phyloP scores from a whole-genome alignment of 306 rosid species.

The Pachyrhizus erosus region DNA sequence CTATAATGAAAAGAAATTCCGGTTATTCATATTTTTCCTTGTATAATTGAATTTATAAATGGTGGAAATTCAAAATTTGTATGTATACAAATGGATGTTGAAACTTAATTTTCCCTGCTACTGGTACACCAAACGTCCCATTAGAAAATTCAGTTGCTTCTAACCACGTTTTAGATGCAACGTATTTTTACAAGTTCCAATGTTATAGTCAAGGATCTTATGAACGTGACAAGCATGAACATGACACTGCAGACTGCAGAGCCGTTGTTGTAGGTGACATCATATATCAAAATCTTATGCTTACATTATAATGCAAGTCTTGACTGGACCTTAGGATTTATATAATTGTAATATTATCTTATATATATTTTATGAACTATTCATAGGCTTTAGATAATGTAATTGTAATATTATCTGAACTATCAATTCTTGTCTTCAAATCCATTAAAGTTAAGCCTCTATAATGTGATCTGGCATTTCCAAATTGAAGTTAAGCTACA shows the following conservation, averaged over 20 bases:
- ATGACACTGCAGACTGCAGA: constrained; percentile 31
- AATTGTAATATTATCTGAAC: background rate
- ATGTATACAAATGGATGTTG: constrained; percentile 40
- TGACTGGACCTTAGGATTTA: background rate
- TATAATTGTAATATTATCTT: background rate
- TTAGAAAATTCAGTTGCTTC: constrained; percentile 51
- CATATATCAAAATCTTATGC: constrained; percentile 10
- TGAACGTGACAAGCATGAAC: constrained; percentile 46
- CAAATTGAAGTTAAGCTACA: too few species aligned
- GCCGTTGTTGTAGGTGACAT: constrained; percentile 9
- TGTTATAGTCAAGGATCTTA: constrained; percentile 34
- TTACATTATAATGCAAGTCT: constrained; percentile 19
- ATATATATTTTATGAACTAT: too few species aligned
- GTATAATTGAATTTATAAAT: constrained; percentile 42
- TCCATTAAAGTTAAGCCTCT: background rate
- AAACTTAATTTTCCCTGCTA: constrained; percentile 47
- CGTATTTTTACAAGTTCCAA: constrained; percentile 26
- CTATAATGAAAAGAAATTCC: constrained; percentile 43
- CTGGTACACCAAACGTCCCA: constrained; percentile 58
- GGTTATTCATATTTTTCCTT: constrained; percentile 44
- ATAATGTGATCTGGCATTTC: too few species aligned
- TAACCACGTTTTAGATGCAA: constrained; percentile 32
- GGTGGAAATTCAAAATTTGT: constrained; percentile 40
- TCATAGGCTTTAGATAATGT: background rate
- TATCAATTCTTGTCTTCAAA: background rate